Evolutionary conservation across 306 rosid genomes (phyloP).

Genomic region (Glycine latifolia): DNA sequence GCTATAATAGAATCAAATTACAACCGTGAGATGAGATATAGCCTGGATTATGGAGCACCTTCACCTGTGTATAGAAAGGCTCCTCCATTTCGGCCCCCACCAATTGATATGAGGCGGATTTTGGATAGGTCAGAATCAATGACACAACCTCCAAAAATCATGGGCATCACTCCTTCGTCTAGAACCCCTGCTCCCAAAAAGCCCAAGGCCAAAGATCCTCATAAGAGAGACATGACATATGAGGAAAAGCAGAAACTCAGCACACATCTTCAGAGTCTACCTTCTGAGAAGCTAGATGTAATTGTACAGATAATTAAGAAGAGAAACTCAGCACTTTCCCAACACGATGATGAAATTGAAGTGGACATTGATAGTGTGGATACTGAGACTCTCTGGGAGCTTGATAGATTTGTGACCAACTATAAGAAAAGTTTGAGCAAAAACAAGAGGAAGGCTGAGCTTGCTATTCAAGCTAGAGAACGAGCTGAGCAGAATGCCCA

Average conservation of each 20-base stretch:
- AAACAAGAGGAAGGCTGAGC: conserved; percentile 86
- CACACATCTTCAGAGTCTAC: conserved; percentile 79
- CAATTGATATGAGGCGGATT: conserved; percentile 83
- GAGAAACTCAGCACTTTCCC: conserved; percentile 72
- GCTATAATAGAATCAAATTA: conserved; percentile 83
- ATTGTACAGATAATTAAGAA: conserved; percentile 86
- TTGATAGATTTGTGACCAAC: conserved; percentile 94
- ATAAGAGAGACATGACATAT: conserved; percentile 93
- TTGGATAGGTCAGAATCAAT: conserved; percentile 82
- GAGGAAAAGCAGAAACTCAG: conserved; percentile 93
- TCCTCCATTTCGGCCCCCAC: conserved; percentile 64
- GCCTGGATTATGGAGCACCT: conserved; percentile 67
- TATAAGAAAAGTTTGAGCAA: conserved; percentile 96
- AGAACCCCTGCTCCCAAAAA: conserved; percentile 94
- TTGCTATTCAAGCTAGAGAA: conserved; percentile 72
- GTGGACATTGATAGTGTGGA: conserved; percentile 97
- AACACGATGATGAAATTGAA: conserved; percentile 93
- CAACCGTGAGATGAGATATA: conserved; percentile 75
- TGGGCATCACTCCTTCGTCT: conserved; percentile 66
- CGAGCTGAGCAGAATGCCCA: conserved; percentile 55
- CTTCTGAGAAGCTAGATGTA: conserved; percentile 83
- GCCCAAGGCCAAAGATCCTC: conserved; percentile 94
- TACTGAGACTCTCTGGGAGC: conserved; percentile 97
- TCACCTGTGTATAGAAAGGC: conserved; percentile 73
- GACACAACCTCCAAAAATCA: conserved; percentile 57